phyloP scores from a whole-genome alignment of 2,329 filamentous ascomycete species.

The Polytolypa hystricis region DNA sequence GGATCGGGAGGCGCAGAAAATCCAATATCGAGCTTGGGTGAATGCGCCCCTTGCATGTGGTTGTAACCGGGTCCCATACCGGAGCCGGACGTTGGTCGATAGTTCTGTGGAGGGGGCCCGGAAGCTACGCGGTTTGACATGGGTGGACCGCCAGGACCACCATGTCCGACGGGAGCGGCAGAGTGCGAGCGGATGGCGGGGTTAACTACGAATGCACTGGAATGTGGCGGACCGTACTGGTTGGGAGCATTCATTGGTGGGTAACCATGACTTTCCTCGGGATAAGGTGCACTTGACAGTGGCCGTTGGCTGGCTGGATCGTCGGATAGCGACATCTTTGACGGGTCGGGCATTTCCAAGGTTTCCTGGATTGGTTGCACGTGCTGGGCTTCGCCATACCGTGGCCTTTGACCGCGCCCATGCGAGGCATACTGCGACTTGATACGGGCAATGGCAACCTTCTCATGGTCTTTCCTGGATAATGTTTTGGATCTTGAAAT shows the following conservation, averaged over 20 bases:
- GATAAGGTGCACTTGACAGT: slow-evolving; percentile 33
- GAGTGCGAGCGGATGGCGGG: slow-evolving; percentile 36
- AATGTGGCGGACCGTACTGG: slow-evolving; percentile 27
- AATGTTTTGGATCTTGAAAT: slow-evolving; percentile 72
- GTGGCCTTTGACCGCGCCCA: slow-evolving; percentile 19
- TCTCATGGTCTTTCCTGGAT: slow-evolving; percentile 85
- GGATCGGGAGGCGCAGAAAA: slow-evolving; percentile 36
- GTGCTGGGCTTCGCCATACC: slow-evolving; percentile 16
- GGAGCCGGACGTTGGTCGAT: slow-evolving; percentile 22
- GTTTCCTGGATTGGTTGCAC: slow-evolving; percentile 33
- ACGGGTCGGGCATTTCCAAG: slow-evolving; percentile 40
- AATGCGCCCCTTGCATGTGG: slow-evolving; percentile 19
- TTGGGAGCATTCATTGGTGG: slow-evolving; percentile 23
- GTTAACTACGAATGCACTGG: slow-evolving; percentile 38
- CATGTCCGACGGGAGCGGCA: slow-evolving; percentile 19
- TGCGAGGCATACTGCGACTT: slow-evolving; percentile 67
- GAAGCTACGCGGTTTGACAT: slow-evolving; percentile 18
- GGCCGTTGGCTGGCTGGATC: slow-evolving; percentile 15
- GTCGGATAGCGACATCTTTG: slow-evolving; percentile 29
- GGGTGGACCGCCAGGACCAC: slow-evolving; percentile 10
- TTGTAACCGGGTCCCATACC: slow-evolving; percentile 16
- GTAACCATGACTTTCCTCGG: slow-evolving; percentile 25
- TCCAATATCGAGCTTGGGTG: slow-evolving; percentile 34
- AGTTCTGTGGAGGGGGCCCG: slow-evolving; percentile 22
- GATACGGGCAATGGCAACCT: slow-evolving; percentile 77